Evolutionary conservation across 495 filamentous ascomycete genomes (phyloP).

Genomic region (Penicillium ucsense): DNA sequence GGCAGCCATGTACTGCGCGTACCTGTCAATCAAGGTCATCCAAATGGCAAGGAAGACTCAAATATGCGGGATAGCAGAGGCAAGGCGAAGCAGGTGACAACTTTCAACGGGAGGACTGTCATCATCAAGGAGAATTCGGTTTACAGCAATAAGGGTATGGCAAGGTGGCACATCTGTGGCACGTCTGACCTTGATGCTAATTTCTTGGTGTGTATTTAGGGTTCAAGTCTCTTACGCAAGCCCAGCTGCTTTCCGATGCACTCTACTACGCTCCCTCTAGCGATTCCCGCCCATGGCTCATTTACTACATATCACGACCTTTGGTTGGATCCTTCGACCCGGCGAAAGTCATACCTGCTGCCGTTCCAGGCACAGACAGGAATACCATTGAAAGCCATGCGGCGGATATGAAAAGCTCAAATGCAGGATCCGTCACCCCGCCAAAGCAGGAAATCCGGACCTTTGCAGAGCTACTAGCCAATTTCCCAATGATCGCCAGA

Average conservation of each 20-base stretch:
- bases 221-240: conserved; percentile 84
- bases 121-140: conserved; percentile 90
- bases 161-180: neutral
- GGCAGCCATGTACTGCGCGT: conserved; percentile 94
- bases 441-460: conserved; percentile 82
- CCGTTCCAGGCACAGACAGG: conserved; percentile 36
- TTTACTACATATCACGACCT: conserved; percentile 95
- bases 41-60: conserved; percentile 54
- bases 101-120: conserved; percentile 84
- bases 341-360: conserved; percentile 52
- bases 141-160: conserved; percentile 89
- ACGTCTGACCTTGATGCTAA: conserved; percentile 6
- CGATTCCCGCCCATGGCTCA: conserved; percentile 83
- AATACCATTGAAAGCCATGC: conserved; percentile 12
- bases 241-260: conserved; percentile 74
- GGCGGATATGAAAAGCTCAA: conserved; percentile 23
- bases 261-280: conserved; percentile 79
- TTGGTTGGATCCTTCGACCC: conserved; percentile 76
- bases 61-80: conserved; percentile 82
- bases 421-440: conserved; percentile 30
- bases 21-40: conserved; percentile 44
- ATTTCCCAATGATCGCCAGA: conserved; percentile 92
- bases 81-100: conserved; percentile 88
- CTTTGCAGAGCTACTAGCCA: conserved; percentile 82
- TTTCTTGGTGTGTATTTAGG: conserved; percentile 37